phyloP scores from a whole-genome alignment of 306 rosid genomes.

The Gastrolobium bilobum region DNA sequence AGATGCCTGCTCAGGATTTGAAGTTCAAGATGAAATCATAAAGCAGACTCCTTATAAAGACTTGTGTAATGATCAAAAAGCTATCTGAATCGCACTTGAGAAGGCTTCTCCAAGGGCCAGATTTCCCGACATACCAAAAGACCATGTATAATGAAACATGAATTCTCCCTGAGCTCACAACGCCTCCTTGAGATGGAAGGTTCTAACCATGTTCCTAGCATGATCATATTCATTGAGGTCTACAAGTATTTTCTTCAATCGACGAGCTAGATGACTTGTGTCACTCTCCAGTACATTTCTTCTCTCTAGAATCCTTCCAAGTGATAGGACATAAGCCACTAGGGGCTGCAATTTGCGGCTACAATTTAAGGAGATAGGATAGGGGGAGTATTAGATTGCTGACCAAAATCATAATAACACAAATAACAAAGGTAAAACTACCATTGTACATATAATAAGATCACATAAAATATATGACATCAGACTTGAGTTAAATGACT shows the following conservation, averaged over 20 bases:
- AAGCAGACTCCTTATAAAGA: neutral
- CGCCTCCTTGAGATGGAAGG: slow-evolving; percentile 89
- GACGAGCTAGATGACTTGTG: slow-evolving; percentile 77
- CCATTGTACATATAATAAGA: neutral
- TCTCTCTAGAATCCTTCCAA: slow-evolving; percentile 82
- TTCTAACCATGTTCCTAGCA: slow-evolving; percentile 81
- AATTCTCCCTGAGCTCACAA: slow-evolving; percentile 58
- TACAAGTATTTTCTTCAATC: slow-evolving; percentile 88
- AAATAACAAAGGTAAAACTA: slow-evolving; percentile 15
- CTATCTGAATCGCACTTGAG: slow-evolving; percentile 23
- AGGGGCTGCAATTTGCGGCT: slow-evolving; percentile 86
- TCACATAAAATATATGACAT: slow-evolving; percentile 20
- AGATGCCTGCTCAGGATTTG: slow-evolving; percentile 4
- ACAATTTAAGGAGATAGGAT: slow-evolving; percentile 38
- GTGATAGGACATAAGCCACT: slow-evolving; percentile 72
- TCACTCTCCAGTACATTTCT: slow-evolving; percentile 70
- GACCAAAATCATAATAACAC: slow-evolving; percentile 29
- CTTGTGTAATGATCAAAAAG: slow-evolving; percentile 38
- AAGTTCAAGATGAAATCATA: slow-evolving; percentile 34
- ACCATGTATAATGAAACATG: slow-evolving; percentile 37
- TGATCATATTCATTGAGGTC: slow-evolving; percentile 90
- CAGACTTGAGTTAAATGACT: slow-evolving; percentile 11
- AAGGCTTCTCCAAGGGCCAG: slow-evolving; percentile 35
- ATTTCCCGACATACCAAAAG: slow-evolving; percentile 9
- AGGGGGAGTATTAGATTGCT: slow-evolving; percentile 37